Base-by-base conservation (phyloP, 371 early-diverging fungal genomes). In the Mortierella sp. region DNA sequence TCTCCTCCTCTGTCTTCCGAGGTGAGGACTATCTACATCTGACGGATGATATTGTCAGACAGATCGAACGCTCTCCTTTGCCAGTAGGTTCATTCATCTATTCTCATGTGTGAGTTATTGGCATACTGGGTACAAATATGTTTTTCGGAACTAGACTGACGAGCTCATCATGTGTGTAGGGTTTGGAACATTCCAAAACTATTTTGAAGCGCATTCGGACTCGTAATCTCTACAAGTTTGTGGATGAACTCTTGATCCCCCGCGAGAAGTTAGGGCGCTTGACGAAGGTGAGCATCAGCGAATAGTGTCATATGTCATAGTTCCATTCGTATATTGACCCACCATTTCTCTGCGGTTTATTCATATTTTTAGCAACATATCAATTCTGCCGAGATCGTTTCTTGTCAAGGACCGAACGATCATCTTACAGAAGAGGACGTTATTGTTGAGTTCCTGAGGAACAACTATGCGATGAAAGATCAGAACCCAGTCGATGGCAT, bases 161-260 rank as follows among this genome's bases (percentile, higher is more conserved):
- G n/a, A n/a, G n/a, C n/a, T n/a, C n/a, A n/a, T n/a, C n/a, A n/a
- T n/a, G n/a, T n/a, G n/a, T n/a, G 30, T 50, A 82, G 82, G 90
- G 88, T 51, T 79, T 97, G 58, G 83, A 78, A 30, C 79, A 84
- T 26, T 85, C 97, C 0, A 85, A 89, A 28, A 73, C 72, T 0
- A 87, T 97, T 14, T 69, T 97, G n/a, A 82, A 83, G 46, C 84
- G 94, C 12, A 79, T 97, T 32, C 81, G 92, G 48, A 86, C 80
- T 4, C 82, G 97, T 15, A 84, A 96, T 47, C 71, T 96, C 3
- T 97, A 96, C 81, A 91, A 93, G 46, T 93, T 94, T 80, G 96
- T 93, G 5, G 97, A 95, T 68, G 93, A 95, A 64, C 84, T 86
- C 30, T 71, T 92, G 28, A 75, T 96, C n/a, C 93, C 94, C 1